Evolutionary conservation across 2,329 filamentous ascomycete genomes (phyloP).

Genomic region (Zymoseptoria ardabiliae): DNA sequence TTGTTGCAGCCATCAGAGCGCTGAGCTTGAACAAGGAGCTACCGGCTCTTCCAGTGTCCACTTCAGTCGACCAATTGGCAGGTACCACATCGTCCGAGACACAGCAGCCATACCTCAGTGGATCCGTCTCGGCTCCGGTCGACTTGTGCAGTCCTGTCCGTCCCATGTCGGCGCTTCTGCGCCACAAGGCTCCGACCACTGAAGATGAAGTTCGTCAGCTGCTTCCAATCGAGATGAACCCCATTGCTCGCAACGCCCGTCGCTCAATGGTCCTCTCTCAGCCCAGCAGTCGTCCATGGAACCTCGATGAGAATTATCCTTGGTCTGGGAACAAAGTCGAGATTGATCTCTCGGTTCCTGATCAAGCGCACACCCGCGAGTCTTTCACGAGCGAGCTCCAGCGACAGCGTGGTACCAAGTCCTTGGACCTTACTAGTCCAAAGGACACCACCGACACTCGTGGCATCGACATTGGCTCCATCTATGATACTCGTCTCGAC

Average conservation of each 20-base stretch:
- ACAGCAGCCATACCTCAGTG: conserved; percentile 25
- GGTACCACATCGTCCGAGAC: conserved; percentile 15
- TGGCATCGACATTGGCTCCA: conserved; percentile 28
- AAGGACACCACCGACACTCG: conserved; percentile 15
- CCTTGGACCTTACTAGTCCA: conserved; percentile 19
- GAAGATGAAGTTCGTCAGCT: conserved; percentile 26
- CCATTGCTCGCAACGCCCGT: conserved; percentile 25
- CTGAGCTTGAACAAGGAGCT: conserved; percentile 29
- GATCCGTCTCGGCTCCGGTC: conserved; percentile 27
- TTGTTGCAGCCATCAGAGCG: conserved; percentile 14
- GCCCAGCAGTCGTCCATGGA: conserved; percentile 40
- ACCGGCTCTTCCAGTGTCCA: conserved; percentile 28
- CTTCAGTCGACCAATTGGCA: conserved; percentile 23
- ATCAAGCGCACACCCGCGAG: conserved; percentile 25
- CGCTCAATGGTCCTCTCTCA: conserved; percentile 29
- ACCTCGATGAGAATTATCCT: conserved; percentile 41
- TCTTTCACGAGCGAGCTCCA: conserved; percentile 23
- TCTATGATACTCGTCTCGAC: conserved; percentile 18
- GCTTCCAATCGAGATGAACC: conserved; percentile 28
- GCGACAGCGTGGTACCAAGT: conserved; percentile 22
- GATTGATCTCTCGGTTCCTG: conserved; percentile 35
- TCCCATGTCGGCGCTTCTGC: conserved; percentile 25
- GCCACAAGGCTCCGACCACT: conserved; percentile 24
- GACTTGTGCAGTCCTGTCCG: conserved; percentile 20
- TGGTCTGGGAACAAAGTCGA: conserved; percentile 34